These are phyloP conservation scores for Globisporangium mamillatum DNA, from an alignment of 352 stramenopile genomes.

Conservation along the genomic window DNA sequence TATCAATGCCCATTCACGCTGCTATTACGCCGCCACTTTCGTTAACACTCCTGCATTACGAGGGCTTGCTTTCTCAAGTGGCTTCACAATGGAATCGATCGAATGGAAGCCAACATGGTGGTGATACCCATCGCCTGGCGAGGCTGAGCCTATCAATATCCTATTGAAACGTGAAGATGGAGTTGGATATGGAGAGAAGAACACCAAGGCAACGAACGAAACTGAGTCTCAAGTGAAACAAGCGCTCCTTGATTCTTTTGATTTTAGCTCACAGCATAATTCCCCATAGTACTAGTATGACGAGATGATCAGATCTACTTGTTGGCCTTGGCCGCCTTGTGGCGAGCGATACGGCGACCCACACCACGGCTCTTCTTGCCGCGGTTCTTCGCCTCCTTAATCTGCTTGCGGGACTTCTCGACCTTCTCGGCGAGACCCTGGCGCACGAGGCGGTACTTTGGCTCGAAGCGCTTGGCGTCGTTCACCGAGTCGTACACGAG, in stretches of 20 bases:
- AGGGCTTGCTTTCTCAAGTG: not conserved
- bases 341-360: conserved; percentile 96
- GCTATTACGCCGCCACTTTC: not conserved
- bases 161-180: not conserved
- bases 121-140: not conserved
- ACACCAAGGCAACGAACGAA: not conserved
- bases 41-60: not conserved
- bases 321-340: conserved; percentile 98
- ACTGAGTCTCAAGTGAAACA: conserved; percentile 8
- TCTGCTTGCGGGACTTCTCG: conserved; percentile 98
- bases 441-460: conserved; percentile 96
- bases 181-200: not conserved
- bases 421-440: conserved; percentile 92
- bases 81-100: not conserved
- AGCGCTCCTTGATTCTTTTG: conserved; percentile 17
- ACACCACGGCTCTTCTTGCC: conserved; percentile 98
- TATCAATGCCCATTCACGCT: not conserved
- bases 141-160: not conserved
- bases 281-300: conserved; percentile 20
- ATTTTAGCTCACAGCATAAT: conserved; percentile 27
- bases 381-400: conserved; percentile 99
- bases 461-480: conserved; percentile 98
- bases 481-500: conserved; percentile 99
- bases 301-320: conserved; percentile 72
- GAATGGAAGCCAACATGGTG: not conserved